phyloP scores from a whole-genome alignment of 148 eudicot genomes.

The Polygonum maritimum region DNA sequence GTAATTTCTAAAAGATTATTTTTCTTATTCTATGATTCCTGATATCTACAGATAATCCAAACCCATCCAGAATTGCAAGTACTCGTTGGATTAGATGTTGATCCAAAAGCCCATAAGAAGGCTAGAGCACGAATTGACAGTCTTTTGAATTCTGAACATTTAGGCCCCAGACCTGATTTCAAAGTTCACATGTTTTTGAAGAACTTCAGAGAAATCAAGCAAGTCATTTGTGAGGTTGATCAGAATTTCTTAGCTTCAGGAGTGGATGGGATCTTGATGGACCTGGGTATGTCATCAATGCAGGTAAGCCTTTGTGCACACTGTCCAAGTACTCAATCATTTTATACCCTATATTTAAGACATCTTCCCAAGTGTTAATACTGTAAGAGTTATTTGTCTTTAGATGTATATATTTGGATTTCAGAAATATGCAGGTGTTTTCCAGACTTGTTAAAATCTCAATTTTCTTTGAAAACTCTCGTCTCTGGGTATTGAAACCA shows the following conservation, averaged over 20 bases:
- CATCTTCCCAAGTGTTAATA: background rate
- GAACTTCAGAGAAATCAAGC: slow-evolving; percentile 58
- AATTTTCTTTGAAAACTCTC: no score
- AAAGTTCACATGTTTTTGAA: slow-evolving; percentile 41
- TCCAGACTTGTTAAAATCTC: background rate
- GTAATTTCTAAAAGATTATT: background rate
- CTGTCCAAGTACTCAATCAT: background rate
- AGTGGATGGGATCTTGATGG: slow-evolving; percentile 86
- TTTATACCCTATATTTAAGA: background rate
- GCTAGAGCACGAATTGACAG: slow-evolving; percentile 46
- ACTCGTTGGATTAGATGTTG: slow-evolving; percentile 80
- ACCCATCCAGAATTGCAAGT: slow-evolving; percentile 71
- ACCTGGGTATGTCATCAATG: slow-evolving; percentile 98
- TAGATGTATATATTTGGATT: no score
- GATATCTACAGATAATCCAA: slow-evolving; percentile 56
- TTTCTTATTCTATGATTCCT: background rate
- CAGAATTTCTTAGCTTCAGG: slow-evolving; percentile 38
- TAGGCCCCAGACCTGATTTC: slow-evolving; percentile 23
- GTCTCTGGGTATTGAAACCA: background rate
- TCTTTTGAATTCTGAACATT: slow-evolving; percentile 23
- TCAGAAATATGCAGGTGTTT: background rate
- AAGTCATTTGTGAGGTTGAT: slow-evolving; percentile 50
- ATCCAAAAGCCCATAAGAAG: slow-evolving; percentile 74
- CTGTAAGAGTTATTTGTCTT: background rate
- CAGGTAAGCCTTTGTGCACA: slow-evolving; percentile 44